Evolutionary conservation across 2,329 filamentous ascomycete species (phyloP).

Genomic region (Pyricularia pennisetigena): DNA sequence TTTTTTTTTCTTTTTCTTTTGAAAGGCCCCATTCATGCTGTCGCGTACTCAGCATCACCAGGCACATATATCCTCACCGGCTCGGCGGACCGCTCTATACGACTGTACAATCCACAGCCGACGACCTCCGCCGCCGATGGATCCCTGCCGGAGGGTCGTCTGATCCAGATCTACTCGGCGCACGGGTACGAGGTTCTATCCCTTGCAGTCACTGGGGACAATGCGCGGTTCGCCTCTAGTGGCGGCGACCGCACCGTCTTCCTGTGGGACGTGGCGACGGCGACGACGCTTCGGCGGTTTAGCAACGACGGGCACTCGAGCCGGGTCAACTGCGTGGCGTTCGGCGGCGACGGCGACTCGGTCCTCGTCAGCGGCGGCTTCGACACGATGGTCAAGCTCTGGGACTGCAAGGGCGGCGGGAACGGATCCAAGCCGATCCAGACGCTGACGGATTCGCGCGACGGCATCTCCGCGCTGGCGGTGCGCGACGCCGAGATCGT

Average conservation of each 20-base stretch:
- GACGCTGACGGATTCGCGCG: slow-evolving; percentile 61
- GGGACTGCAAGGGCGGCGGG: slow-evolving; percentile 52
- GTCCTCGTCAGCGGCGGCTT: slow-evolving; percentile 66
- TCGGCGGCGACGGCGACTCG: slow-evolving; percentile 65
- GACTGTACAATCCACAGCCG: slow-evolving; percentile 71
- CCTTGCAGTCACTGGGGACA: slow-evolving; percentile 63
- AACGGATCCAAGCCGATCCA: slow-evolving; percentile 53
- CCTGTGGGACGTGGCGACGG: slow-evolving; percentile 85
- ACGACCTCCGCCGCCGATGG: slow-evolving; percentile 19
- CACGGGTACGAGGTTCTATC: slow-evolving; percentile 91
- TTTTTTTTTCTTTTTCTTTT: too few relatives aligned
- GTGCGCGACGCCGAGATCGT: slow-evolving; percentile 50
- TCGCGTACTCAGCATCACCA: slow-evolving; percentile 62
- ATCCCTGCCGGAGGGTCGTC: slow-evolving; percentile 36
- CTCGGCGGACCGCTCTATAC: slow-evolving; percentile 72
- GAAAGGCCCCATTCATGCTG: slow-evolving; percentile 61
- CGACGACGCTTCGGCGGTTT: slow-evolving; percentile 68
- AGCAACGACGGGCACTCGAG: slow-evolving; percentile 56
- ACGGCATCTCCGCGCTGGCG: slow-evolving; percentile 48
- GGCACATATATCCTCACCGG: slow-evolving; percentile 78
- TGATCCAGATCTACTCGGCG: slow-evolving; percentile 81
- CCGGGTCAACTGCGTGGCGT: slow-evolving; percentile 69
- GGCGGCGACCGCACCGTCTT: slow-evolving; percentile 90
- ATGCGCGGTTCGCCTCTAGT: slow-evolving; percentile 74
- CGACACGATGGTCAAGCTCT: slow-evolving; percentile 67